Conservation (phyloP, 75 land plant genomes). For the Pinus tabuliformis region DNA sequence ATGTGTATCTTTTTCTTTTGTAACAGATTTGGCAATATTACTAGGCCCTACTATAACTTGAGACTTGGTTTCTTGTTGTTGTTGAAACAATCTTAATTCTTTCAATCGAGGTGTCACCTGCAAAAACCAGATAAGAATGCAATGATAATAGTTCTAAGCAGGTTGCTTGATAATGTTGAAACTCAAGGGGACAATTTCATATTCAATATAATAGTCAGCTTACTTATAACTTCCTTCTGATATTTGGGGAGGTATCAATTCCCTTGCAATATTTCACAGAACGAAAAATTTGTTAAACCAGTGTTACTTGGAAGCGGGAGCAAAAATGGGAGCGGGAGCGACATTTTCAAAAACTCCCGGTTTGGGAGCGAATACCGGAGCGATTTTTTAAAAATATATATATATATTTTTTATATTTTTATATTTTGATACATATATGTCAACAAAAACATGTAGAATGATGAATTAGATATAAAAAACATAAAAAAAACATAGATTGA, state of each 20-base stretch:
- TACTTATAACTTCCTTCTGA: neutral
- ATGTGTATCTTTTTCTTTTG: constrained; percentile 3
- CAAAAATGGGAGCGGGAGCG: no score
- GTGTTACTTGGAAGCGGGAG: no score
- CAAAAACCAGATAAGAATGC: neutral
- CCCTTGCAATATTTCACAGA: neutral
- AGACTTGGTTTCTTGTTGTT: constrained; percentile 47
- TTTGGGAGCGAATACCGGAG: no score
- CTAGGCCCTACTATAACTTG: constrained; percentile 10
- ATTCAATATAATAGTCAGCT: neutral
- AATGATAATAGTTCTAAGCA: neutral
- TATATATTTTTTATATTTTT: no score
- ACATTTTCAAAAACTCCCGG: no score
- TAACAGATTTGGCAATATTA: constrained; percentile 1
- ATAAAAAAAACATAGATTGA: no score
- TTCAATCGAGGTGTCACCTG: constrained; percentile 73
- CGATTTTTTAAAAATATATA: no score
- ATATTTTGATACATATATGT: no score
- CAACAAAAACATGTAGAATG: no score
- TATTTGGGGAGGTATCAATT: neutral
- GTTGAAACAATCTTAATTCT: constrained; percentile 50
- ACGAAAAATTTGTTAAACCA: neutral
- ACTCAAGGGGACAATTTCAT: neutral
- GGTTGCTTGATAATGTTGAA: neutral
- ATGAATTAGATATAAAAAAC: no score